Conservation (phyloP, 2,329 filamentous ascomycete genomes). For the Xylaria multiplex region DNA sequence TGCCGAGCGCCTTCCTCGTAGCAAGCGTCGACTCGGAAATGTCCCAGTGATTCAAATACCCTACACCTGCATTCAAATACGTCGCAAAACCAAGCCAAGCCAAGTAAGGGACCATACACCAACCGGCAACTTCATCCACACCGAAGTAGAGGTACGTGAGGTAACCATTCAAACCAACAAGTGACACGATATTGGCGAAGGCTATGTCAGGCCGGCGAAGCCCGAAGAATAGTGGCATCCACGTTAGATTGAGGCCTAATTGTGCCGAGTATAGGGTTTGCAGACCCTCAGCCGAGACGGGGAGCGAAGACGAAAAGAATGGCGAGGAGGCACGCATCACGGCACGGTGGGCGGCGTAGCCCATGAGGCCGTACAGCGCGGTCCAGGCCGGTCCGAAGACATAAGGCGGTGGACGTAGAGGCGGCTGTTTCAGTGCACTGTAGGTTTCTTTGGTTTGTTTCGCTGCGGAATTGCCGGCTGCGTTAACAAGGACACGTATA, state of each 20-base stretch:
- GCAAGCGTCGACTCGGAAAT: constrained; percentile 52
- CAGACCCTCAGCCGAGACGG: constrained; percentile 60
- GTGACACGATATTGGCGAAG: constrained; percentile 76
- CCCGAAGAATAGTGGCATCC: constrained; percentile 95
- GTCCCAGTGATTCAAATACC: constrained; percentile 75
- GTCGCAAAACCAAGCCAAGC: constrained; percentile 89
- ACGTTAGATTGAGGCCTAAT: constrained; percentile 83
- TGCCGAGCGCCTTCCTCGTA: constrained; percentile 47
- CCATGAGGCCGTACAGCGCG: constrained; percentile 79
- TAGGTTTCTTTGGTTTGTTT: constrained; percentile 71
- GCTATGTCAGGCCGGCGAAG: constrained; percentile 77
- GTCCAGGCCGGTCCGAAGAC: constrained; percentile 75
- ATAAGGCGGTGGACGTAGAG: constrained; percentile 67
- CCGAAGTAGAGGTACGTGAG: constrained; percentile 79
- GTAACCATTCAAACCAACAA: constrained; percentile 78
- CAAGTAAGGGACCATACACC: constrained; percentile 81
- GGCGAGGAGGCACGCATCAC: constrained; percentile 71
- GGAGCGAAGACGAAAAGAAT: constrained; percentile 51
- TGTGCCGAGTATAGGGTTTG: constrained; percentile 87
- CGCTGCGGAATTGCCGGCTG: constrained; percentile 52
- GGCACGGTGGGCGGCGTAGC: constrained; percentile 86
- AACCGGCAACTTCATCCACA: constrained; percentile 77
- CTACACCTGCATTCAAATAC: constrained; percentile 78
- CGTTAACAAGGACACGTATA: constrained; percentile 12
- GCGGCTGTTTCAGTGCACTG: constrained; percentile 73